These are phyloP conservation scores for Erodium maritimum DNA, from an alignment of 345 rosid genomes.

Conservation along the genomic window DNA sequence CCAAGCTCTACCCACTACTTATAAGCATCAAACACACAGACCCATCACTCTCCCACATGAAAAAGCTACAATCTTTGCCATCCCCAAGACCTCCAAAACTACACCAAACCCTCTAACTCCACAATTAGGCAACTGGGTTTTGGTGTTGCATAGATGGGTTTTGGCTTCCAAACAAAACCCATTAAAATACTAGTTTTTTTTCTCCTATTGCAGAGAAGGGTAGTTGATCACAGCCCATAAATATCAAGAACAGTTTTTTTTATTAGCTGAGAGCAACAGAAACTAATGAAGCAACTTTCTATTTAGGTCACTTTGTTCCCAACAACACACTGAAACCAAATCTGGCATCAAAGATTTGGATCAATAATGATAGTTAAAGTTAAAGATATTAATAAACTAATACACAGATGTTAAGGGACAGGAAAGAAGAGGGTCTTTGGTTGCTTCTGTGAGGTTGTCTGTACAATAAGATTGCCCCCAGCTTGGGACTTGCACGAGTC, in stretches of 20 bases:
- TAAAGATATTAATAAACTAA: no score
- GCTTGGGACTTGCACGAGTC: neutral
- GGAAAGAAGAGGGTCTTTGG: neutral
- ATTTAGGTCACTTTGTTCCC: neutral
- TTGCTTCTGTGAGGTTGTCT: neutral
- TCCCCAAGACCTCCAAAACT: neutral
- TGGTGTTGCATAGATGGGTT: neutral
- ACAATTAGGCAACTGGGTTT: neutral
- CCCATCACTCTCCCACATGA: conserved; percentile 1
- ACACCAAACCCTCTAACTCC: neutral
- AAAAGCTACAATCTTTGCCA: neutral
- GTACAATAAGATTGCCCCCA: neutral
- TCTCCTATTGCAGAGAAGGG: neutral
- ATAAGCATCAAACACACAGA: neutral
- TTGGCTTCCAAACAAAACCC: neutral
- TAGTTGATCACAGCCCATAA: neutral
- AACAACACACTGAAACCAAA: neutral
- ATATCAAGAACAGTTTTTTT: neutral
- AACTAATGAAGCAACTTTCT: neutral
- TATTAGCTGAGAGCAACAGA: neutral
- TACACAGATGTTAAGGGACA: neutral
- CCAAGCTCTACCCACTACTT: conserved; percentile 1
- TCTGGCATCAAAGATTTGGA: neutral
- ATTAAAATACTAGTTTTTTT: no score
- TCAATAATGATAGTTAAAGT: neutral